phyloP scores from a whole-genome alignment of 148 eudicot species.

The Chenopodium suecicum region DNA sequence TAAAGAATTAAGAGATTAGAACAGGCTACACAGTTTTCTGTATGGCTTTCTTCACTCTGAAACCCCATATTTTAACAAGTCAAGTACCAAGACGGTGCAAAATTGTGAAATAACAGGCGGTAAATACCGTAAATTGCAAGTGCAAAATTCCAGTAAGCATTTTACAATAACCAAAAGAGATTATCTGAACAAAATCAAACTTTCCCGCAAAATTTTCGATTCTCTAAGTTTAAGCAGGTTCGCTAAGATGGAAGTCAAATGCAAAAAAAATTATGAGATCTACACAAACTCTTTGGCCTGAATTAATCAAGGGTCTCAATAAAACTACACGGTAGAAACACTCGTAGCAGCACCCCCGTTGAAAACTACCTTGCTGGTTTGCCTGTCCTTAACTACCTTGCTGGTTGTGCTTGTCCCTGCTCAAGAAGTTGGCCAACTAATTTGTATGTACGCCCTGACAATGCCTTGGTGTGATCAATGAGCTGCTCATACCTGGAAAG shows the following conservation, averaged over 20 bases:
- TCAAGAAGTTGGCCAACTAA: conserved; percentile 71
- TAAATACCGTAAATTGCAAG: not conserved
- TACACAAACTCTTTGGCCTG: conserved; percentile 1
- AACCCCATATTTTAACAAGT: too few relatives aligned
- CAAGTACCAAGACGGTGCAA: too few relatives aligned
- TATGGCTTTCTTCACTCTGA: too few relatives aligned
- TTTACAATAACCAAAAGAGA: not conserved
- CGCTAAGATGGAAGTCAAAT: conserved; percentile 2
- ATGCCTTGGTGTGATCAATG: conserved; percentile 81
- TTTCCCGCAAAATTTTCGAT: not conserved
- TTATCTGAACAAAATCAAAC: not conserved
- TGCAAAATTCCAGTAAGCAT: not conserved
- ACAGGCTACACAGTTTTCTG: too few relatives aligned
- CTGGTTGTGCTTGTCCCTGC: conserved; percentile 64
- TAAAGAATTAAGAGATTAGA: too few relatives aligned
- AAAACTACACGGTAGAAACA: conserved; percentile 7
- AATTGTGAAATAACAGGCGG: not conserved
- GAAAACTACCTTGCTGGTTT: conserved; percentile 50
- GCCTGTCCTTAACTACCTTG: conserved; percentile 64
- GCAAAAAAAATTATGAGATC: conserved; percentile 15
- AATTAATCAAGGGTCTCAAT: not conserved
- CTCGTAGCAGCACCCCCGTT: not conserved
- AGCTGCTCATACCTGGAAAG: conserved; percentile 88
- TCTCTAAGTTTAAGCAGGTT: not conserved
- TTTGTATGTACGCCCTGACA: conserved; percentile 83